A percentile compares a stretch with the other conserved stretches of the same genome.
Conservation (phyloP, 371 early-diverging fungal species). For the Basidiobolus meristosporus region DNA sequence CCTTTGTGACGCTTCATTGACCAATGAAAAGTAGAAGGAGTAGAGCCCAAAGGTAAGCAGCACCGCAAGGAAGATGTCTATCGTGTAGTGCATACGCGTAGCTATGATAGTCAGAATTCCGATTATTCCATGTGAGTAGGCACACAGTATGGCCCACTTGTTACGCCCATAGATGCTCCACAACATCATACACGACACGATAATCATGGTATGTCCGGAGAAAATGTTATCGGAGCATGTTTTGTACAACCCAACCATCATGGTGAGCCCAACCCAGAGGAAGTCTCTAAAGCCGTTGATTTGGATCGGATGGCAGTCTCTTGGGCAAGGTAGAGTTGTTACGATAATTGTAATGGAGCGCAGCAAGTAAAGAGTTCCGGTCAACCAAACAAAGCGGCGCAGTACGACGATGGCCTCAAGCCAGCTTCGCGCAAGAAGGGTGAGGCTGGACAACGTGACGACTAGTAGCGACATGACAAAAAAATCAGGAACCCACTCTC, state of each 20-base stretch:
- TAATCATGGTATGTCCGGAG: not conserved
- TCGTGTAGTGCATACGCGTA: not conserved
- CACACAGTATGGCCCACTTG: not conserved
- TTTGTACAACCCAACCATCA: not conserved
- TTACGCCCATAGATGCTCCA: not conserved
- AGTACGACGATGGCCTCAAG: not conserved
- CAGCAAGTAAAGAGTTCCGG: not conserved
- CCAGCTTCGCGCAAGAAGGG: not conserved
- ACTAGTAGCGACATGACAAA: not conserved
- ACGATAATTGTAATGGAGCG: not conserved
- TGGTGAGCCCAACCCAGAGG: not conserved
- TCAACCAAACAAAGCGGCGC: not conserved
- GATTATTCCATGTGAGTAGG: not conserved
- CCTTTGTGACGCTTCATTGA: no score
- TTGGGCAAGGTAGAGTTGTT: not conserved
- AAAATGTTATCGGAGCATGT: conserved; percentile 1
- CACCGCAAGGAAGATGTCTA: not conserved
- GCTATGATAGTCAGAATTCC: not conserved
- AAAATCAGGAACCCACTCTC: not conserved
- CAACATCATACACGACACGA: not conserved
- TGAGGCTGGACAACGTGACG: not conserved
- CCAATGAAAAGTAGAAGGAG: not conserved
- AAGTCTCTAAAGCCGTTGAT: no score
- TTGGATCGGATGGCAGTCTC: not conserved
- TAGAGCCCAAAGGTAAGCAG: not conserved